A percentile compares a stretch with the other conserved stretches of the same genome.
phyloP scores from a whole-genome alignment of 2,329 filamentous ascomycete genomes.

The Arthrocladium fulminans region DNA sequence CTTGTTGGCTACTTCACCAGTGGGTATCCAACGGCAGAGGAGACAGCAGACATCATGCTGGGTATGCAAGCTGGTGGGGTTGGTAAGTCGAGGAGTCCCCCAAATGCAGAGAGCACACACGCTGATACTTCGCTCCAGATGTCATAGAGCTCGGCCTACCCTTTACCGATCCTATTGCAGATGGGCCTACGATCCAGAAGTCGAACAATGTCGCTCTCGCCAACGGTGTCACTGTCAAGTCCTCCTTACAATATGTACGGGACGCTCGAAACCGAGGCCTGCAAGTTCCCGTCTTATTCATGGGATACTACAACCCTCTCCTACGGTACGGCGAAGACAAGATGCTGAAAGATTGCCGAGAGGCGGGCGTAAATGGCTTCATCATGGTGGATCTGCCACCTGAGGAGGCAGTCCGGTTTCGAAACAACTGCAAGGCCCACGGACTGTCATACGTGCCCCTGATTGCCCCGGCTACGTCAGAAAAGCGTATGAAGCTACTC shows the following conservation, averaged over 20 bases:
- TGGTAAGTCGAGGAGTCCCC: slow-evolving; percentile 47
- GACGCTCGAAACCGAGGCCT: slow-evolving; percentile 69
- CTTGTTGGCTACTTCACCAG: slow-evolving; percentile 95
- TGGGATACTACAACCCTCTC: slow-evolving; percentile 98
- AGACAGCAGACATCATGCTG: slow-evolving; percentile 75
- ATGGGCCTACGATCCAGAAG: slow-evolving; percentile 93
- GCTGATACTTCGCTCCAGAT: slow-evolving; percentile 46
- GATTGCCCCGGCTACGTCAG: slow-evolving; percentile 87
- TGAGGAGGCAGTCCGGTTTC: slow-evolving; percentile 89
- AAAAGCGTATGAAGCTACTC: slow-evolving; percentile 85
- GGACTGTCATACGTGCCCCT: slow-evolving; percentile 92
- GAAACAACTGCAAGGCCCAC: slow-evolving; percentile 69
- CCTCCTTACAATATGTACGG: slow-evolving; percentile 73
- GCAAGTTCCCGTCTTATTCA: slow-evolving; percentile 74
- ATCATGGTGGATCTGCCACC: slow-evolving; percentile 93
- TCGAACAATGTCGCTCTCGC: slow-evolving; percentile 83
- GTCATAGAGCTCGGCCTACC: slow-evolving; percentile 92
- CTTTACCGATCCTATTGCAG: slow-evolving; percentile 96
- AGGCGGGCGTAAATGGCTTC: slow-evolving; percentile 85
- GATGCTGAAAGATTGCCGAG: slow-evolving; percentile 73
- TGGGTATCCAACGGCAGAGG: slow-evolving; percentile 74
- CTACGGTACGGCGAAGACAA: slow-evolving; percentile 88
- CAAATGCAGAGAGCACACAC: not conserved
- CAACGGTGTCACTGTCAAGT: slow-evolving; percentile 77
- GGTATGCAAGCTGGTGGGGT: slow-evolving; percentile 88